Evolutionary conservation across 176 grass and related monocot species (phyloP), one percentile per base, ranked within the genome.

Genomic region (Triticum monococcum): DNA sequence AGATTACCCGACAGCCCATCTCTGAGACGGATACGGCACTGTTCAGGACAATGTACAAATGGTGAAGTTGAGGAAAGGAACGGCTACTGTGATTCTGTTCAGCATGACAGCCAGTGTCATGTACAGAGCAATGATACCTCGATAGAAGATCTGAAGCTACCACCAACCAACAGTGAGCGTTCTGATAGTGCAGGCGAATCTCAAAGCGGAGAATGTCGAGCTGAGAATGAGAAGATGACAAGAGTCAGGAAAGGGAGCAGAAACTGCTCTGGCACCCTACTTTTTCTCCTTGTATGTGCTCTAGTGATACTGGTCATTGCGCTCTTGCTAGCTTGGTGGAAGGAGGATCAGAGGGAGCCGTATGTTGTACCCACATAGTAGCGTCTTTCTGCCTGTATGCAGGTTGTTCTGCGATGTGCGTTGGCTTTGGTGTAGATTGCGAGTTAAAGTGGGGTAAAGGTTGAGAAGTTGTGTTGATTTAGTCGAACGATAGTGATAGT

Each of bases 291-390:
- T 9, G 37, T 83, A 28, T 75, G 85, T 75, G 37, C 74, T 2
- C n/a, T 62, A 54, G 35, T 75, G 0, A 57, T 90, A 7, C 50
- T 1, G 50, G 50, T 16, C 0, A 9, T 64, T n/a, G 84, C 13
- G 3, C 35, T 88, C 54, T 26, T 91, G 62, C 67, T 94, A 60
- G 33, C 54, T 83, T 92, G 59, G 81, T 89, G 82, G 50, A 78
- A 86, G 81, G 64, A 82, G 41, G 70, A 79, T 45, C 67, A 57
- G 59, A 72, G 43, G 7, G 92, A 81, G 35, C 62, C 65, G 14
- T 78, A 79, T 65, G 71, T 82, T 14, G 87, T 92, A 7, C 90
- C 90, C 32, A 94, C 92, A 5, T 94, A 86, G 65, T 30, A 17
- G 73, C 73, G 30, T 76, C 24, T 28, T 65, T 59, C 20, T 45